Percentiles rank a stretch among this genome's conserved stretches.
Conservation (phyloP, 352 stramenopile genomes). For the Pythium myriotylum region DNA sequence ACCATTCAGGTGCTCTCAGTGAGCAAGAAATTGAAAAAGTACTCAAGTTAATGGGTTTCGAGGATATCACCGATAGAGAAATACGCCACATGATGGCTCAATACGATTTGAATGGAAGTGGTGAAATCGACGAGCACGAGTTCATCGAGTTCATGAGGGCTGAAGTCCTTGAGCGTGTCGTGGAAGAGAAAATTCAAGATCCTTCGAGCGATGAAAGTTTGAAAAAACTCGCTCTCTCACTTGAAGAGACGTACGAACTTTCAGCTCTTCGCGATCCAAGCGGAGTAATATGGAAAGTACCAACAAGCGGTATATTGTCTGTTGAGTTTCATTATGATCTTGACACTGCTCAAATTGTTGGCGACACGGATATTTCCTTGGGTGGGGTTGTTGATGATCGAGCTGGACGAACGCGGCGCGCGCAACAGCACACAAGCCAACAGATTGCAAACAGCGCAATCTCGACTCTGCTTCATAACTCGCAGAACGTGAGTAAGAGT, state of each 20-base stretch:
- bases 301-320: slow-evolving; percentile 33
- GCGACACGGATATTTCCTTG: neutral
- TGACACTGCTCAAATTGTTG: slow-evolving; percentile 1
- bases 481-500: slow-evolving; percentile 48
- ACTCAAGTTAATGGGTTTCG: slow-evolving; percentile 54
- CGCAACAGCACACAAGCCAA: slow-evolving; percentile 6
- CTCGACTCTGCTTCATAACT: slow-evolving; percentile 44
- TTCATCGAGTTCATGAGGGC: slow-evolving; percentile 79
- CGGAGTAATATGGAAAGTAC: slow-evolving; percentile 47
- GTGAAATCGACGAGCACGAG: slow-evolving; percentile 71
- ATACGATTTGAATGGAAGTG: slow-evolving; percentile 73
- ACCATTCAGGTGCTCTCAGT: slow-evolving; percentile 59
- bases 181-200: neutral
- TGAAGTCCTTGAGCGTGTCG: slow-evolving; percentile 34
- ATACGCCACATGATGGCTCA: slow-evolving; percentile 52
- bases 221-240: slow-evolving; percentile 1
- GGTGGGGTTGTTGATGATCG: neutral
- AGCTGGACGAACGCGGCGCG: neutral
- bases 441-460: slow-evolving; percentile 43
- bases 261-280: slow-evolving; percentile 30
- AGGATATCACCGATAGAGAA: slow-evolving; percentile 37
- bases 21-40: slow-evolving; percentile 50
- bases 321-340: slow-evolving; percentile 40
- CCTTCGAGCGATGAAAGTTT: neutral
- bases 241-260: slow-evolving; percentile 34